A percentile compares a stretch with the other conserved stretches of the same genome.
Evolutionary conservation across 1,139 yeast genomes (phyloP).

Genomic region (Candida pseudocylindracea): DNA sequence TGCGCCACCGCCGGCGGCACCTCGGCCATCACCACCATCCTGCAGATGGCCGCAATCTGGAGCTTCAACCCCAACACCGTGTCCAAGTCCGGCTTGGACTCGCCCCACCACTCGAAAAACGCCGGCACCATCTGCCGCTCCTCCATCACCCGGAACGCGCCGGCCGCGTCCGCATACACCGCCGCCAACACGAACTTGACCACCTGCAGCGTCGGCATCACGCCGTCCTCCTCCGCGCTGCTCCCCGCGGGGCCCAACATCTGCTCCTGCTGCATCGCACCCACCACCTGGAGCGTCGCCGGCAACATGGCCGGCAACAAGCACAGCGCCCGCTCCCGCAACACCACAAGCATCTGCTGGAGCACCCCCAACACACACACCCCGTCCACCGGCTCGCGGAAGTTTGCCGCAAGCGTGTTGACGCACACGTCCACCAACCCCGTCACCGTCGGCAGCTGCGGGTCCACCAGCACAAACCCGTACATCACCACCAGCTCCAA

Average conservation of each 20-base stretch:
- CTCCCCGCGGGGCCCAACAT: constrained; percentile 7
- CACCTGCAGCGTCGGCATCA: constrained; percentile 23
- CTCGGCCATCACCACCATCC: constrained; percentile 14
- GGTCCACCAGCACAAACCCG: constrained; percentile 17
- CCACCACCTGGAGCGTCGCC: constrained; percentile 15
- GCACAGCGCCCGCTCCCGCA: constrained; percentile 12
- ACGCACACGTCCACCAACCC: constrained; percentile 16
- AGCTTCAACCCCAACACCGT: constrained; percentile 36
- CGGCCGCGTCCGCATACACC: constrained; percentile 16
- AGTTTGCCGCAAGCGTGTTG: constrained; percentile 12
- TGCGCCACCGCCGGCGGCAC: constrained; percentile 2
- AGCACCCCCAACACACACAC: constrained; percentile 17
- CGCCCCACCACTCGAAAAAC: constrained; percentile 26
- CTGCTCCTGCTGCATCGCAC: constrained; percentile 13
- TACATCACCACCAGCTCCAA: constrained; percentile 23
- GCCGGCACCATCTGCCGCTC: constrained; percentile 14
- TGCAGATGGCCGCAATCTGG: constrained; percentile 20
- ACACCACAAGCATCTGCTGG: constrained; percentile 16
- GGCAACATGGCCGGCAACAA: constrained; percentile 14
- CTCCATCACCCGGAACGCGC: constrained; percentile 14
- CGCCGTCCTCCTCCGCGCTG: constrained; percentile 12
- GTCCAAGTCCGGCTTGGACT: constrained; percentile 21
- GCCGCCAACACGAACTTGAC: constrained; percentile 20
- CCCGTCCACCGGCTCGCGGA: constrained; percentile 19
- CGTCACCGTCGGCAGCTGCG: constrained; percentile 17